These are phyloP conservation scores for Trypanosoma scelopori DNA, from an alignment of 208 protist genomes.

Conservation along the genomic window DNA sequence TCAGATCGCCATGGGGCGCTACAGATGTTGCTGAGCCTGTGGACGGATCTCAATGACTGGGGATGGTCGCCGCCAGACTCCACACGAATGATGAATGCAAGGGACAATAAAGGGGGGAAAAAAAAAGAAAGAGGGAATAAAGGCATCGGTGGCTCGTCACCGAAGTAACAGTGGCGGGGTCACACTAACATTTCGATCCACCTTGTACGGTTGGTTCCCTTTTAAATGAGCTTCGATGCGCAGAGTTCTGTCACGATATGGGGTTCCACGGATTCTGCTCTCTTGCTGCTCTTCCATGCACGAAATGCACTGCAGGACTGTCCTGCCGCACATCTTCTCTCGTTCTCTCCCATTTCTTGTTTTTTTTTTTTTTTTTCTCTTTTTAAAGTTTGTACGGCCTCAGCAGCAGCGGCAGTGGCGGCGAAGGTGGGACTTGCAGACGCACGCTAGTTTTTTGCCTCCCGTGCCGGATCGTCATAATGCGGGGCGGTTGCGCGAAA, in stretches of 20 bases:
- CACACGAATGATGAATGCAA: background rate
- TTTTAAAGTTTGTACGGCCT: no score
- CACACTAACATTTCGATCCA: no score
- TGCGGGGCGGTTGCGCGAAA: background rate
- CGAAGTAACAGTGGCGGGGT: background rate
- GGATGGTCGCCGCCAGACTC: background rate
- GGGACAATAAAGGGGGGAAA: slow-evolving; percentile 1
- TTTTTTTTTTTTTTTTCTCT: slow-evolving; percentile 19
- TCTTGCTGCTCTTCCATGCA: no score
- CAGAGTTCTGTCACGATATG: no score
- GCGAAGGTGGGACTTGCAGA: background rate
- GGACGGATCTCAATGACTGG: no score
- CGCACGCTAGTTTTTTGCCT: background rate
- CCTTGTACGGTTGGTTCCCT: slow-evolving; percentile 1
- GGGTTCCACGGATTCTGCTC: no score
- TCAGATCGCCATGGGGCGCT: slow-evolving; percentile 33
- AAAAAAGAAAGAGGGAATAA: no score
- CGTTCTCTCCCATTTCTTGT: slow-evolving; percentile 4
- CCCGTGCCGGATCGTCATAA: background rate
- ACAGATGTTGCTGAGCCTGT: slow-evolving; percentile 31
- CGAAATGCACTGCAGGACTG: no score
- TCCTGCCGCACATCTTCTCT: background rate
- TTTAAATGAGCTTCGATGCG: background rate
- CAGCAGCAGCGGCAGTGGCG: background rate
- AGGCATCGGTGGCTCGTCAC: background rate